These are phyloP conservation scores for Geotrichum klebahnii DNA, from an alignment of 1,139 yeast species.

Conservation along the genomic window DNA sequence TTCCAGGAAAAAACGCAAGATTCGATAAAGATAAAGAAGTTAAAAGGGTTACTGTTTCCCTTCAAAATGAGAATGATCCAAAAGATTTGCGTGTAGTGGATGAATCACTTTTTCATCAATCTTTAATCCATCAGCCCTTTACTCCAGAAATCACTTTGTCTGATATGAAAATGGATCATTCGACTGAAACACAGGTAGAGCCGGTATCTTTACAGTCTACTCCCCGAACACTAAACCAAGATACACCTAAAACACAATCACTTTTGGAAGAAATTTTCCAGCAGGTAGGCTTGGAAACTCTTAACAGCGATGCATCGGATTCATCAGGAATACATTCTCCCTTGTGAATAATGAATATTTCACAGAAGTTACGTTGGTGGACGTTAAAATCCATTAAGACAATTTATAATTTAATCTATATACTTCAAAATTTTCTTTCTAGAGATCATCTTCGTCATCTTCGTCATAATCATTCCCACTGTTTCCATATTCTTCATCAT, in stretches of 20 bases:
- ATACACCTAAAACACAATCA: neutral
- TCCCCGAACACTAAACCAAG: neutral
- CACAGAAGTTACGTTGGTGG: neutral
- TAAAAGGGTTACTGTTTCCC: neutral
- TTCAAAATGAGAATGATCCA: neutral
- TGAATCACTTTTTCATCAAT: slow-evolving; percentile 14
- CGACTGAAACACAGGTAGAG: too few relatives aligned
- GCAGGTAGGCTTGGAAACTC: neutral
- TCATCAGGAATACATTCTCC: neutral
- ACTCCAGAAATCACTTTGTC: slow-evolving; percentile 1
- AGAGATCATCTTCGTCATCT: neutral
- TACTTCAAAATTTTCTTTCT: neutral
- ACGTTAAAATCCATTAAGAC: neutral
- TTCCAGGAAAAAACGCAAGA: neutral
- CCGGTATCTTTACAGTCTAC: neutral
- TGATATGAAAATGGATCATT: neutral
- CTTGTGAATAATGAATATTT: neutral
- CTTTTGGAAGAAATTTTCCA: slow-evolving; percentile 7
- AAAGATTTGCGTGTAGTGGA: slow-evolving; percentile 5
- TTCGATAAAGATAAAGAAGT: neutral
- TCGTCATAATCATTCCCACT: neutral
- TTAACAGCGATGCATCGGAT: neutral
- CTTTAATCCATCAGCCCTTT: slow-evolving; percentile 17
- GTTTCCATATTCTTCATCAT: neutral
- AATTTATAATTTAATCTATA: neutral